Evolutionary conservation across 768 basidiomycete species (phyloP).

Genomic region (Lentinula boryana): DNA sequence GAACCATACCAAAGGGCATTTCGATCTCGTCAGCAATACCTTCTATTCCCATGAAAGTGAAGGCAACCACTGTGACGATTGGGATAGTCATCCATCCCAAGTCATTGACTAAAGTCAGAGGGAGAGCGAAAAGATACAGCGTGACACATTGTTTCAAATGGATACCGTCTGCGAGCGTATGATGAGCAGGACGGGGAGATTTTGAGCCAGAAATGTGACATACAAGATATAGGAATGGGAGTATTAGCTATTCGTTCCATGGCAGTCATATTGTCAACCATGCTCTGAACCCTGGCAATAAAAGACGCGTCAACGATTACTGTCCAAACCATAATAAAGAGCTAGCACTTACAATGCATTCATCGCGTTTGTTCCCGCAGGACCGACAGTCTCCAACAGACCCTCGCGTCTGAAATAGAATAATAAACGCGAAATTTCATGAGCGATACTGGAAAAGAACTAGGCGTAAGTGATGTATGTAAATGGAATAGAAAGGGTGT

Average conservation of each 20-base stretch:
- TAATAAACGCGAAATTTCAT: conserved; percentile 66
- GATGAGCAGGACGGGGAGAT: conserved; percentile 9
- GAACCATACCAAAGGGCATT: conserved; percentile 78
- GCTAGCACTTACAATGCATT: conserved; percentile 46
- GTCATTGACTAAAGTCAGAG: conserved; percentile 78
- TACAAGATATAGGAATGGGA: conserved; percentile 73
- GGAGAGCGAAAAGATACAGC: conserved; percentile 86
- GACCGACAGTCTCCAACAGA: conserved; percentile 83
- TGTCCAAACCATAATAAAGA: conserved; percentile 1
- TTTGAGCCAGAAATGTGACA: conserved; percentile 15
- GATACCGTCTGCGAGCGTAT: conserved; percentile 57
- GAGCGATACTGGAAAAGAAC: conserved; percentile 53
- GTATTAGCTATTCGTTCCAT: conserved; percentile 94
- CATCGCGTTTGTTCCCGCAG: conserved; percentile 83
- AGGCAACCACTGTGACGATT: conserved; percentile 81
- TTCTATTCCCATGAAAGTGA: conserved; percentile 93
- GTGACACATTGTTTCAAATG: conserved; percentile 96
- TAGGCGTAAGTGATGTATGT: neutral
- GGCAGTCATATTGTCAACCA: conserved; percentile 79
- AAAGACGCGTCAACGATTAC: neutral
- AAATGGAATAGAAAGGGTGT: neutral
- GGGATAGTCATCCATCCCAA: conserved; percentile 81
- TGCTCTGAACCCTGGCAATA: conserved; percentile 54
- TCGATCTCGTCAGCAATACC: conserved; percentile 95
- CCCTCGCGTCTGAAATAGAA: conserved; percentile 78